These are phyloP conservation scores for Rhododendron vialii DNA, from an alignment of 148 eudicot genomes.

Conservation along the genomic window DNA sequence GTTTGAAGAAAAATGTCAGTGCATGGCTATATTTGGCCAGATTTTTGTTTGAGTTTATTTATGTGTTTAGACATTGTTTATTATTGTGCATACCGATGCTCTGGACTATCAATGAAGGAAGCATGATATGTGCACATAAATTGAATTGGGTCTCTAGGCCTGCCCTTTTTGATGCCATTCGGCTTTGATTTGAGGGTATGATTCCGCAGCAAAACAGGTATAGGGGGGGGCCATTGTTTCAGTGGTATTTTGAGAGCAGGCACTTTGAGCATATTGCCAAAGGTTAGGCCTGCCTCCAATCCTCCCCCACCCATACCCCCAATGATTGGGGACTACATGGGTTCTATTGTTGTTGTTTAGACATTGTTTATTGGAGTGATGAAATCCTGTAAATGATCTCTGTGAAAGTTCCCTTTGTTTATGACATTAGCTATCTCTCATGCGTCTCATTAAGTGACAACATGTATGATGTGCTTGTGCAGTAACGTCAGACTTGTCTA, in stretches of 20 bases:
- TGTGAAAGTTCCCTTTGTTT: neutral
- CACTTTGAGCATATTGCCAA: too few relatives aligned
- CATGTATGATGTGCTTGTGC: neutral
- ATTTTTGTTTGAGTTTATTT: neutral
- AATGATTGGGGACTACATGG: too few relatives aligned
- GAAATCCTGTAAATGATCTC: neutral
- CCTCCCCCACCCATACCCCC: too few relatives aligned
- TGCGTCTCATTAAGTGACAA: neutral
- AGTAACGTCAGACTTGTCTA: neutral
- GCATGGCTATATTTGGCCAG: neutral
- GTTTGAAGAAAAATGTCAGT: neutral
- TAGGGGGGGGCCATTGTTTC: too few relatives aligned
- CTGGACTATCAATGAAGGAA: too few relatives aligned
- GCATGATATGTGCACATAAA: too few relatives aligned
- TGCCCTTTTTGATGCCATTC: too few relatives aligned
- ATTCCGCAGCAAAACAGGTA: too few relatives aligned
- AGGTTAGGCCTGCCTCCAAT: too few relatives aligned
- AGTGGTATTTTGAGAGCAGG: too few relatives aligned
- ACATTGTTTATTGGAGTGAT: slow-evolving; percentile 4
- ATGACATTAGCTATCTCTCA: neutral
- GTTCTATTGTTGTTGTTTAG: neutral
- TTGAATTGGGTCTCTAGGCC: too few relatives aligned
- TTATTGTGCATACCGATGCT: neutral
- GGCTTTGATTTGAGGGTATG: too few relatives aligned
- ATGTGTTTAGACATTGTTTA: neutral